Evolutionary conservation across 2,329 filamentous ascomycete genomes (phyloP).

Genomic region (Paecilomyces fulvus): DNA sequence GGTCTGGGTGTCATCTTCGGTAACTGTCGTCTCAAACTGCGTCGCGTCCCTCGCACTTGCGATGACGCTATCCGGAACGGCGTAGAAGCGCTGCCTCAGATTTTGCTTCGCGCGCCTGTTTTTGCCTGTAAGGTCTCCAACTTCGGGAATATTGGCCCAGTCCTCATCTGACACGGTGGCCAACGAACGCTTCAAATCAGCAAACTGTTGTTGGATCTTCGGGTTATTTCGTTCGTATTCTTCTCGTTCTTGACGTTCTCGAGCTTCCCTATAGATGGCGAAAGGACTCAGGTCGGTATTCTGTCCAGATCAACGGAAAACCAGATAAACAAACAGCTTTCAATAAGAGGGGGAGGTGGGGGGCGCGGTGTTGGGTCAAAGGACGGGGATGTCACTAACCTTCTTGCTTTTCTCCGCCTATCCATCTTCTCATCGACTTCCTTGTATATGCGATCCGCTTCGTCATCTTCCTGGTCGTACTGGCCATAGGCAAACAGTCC

Average conservation of each 20-base stretch:
- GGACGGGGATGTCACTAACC: constrained; percentile 53
- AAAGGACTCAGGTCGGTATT: constrained; percentile 63
- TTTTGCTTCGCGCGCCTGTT: constrained; percentile 80
- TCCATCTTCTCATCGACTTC: constrained; percentile 98
- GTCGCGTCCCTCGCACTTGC: constrained; percentile 72
- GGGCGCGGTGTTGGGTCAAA: constrained; percentile 8
- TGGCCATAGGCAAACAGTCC: constrained; percentile 91
- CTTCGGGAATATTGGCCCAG: constrained; percentile 91
- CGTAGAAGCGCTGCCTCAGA: constrained; percentile 78
- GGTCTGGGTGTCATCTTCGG: constrained; percentile 61
- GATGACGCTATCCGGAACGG: constrained; percentile 91
- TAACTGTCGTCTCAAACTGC: constrained; percentile 81
- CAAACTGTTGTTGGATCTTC: constrained; percentile 96
- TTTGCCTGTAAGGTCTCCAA: constrained; percentile 92
- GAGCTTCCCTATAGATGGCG: constrained; percentile 71
- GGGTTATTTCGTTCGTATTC: constrained; percentile 97
- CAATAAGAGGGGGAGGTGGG: constrained; percentile 19
- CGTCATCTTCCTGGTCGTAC: constrained; percentile 96
- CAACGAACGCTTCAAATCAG: constrained; percentile 85
- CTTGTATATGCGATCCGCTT: constrained; percentile 92
- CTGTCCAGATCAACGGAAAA: constrained; percentile 58
- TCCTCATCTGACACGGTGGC: constrained; percentile 87
- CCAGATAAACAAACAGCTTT: constrained; percentile 57
- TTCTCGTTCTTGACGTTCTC: constrained; percentile 81
- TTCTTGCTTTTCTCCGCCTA: constrained; percentile 72